A percentile compares a stretch with the other conserved stretches of the same genome.
Evolutionary conservation across 2,329 filamentous ascomycete genomes (phyloP).

Genomic region (Pseudovirgaria hyperparasitica): DNA sequence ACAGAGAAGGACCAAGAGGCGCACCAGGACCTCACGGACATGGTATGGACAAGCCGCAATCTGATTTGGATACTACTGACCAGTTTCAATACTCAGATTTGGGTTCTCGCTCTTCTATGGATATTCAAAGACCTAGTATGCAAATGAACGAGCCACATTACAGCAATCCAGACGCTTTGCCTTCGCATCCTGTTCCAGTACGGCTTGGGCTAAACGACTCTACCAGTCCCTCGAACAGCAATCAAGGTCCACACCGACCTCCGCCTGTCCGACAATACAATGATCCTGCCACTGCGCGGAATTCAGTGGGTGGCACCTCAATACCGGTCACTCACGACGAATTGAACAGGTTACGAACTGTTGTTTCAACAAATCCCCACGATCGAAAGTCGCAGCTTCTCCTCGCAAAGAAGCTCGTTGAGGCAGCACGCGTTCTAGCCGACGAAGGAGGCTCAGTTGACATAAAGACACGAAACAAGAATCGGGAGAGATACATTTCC

Average conservation of each 20-base stretch:
- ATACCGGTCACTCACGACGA: slow-evolving; percentile 60
- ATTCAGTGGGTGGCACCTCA: slow-evolving; percentile 2
- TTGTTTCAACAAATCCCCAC: slow-evolving; percentile 56
- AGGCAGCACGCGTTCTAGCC: slow-evolving; percentile 68
- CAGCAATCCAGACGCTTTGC: slow-evolving; percentile 41
- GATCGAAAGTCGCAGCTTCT: slow-evolving; percentile 60
- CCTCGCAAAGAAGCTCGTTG: slow-evolving; percentile 72
- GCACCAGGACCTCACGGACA: slow-evolving; percentile 8
- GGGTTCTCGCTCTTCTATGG: slow-evolving; percentile 17
- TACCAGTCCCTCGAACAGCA: slow-evolving; percentile 13
- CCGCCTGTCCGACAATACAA: slow-evolving; percentile 42
- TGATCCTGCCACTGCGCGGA: slow-evolving; percentile 23
- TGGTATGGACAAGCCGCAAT: slow-evolving; percentile 15
- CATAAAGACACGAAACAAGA: slow-evolving; percentile 46
- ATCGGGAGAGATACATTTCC: slow-evolving; percentile 67
- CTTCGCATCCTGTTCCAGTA: slow-evolving; percentile 42
- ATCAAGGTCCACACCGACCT: slow-evolving; percentile 26
- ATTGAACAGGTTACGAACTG: slow-evolving; percentile 59
- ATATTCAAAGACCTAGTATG: slow-evolving; percentile 14
- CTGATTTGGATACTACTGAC: slow-evolving; percentile 20
- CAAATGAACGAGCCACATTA: slow-evolving; percentile 14
- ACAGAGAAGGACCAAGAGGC: slow-evolving; percentile 1
- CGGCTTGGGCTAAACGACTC: slow-evolving; percentile 34
- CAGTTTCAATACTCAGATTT: slow-evolving; percentile 24
- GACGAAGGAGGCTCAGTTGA: slow-evolving; percentile 64